These are phyloP conservation scores for Saturnispora silvae DNA, from an alignment of 805 yeast species.

Conservation along the genomic window DNA sequence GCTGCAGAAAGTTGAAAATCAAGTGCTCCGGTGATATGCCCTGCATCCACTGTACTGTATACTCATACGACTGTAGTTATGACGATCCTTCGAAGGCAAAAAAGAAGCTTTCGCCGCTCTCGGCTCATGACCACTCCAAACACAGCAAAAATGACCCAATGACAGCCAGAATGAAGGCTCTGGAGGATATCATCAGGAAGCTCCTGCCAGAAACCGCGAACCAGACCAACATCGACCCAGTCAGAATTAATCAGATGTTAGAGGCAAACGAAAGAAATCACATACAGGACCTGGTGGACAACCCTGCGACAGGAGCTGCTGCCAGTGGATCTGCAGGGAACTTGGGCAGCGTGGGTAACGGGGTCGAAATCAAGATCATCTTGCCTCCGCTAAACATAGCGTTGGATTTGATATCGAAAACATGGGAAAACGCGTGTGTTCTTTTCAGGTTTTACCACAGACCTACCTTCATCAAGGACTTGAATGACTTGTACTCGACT, in stretches of 20 bases:
- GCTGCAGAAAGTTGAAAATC: conserved; percentile 40
- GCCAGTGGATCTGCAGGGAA: conserved; percentile 11
- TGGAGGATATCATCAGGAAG: conserved; percentile 25
- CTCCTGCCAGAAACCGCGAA: conserved; percentile 25
- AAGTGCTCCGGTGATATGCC: conserved; percentile 43
- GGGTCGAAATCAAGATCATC: conserved; percentile 38
- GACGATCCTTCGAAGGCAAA: conserved; percentile 47
- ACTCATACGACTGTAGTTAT: conserved; percentile 75
- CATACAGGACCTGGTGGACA: conserved; percentile 11
- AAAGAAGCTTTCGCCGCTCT: conserved; percentile 25
- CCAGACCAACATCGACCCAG: conserved; percentile 25
- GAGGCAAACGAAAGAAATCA: background rate
- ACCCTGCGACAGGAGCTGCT: conserved; percentile 6
- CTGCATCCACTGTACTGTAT: conserved; percentile 64
- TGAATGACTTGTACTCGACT: conserved; percentile 65
- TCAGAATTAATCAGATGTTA: conserved; percentile 23
- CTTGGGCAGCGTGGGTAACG: background rate
- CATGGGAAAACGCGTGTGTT: conserved; percentile 83
- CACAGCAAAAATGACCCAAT: conserved; percentile 13
- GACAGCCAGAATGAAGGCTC: conserved; percentile 20
- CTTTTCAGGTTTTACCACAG: conserved; percentile 78
- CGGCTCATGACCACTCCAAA: background rate
- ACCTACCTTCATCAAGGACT: conserved; percentile 64
- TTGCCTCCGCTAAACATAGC: conserved; percentile 72
- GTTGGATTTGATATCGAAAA: conserved; percentile 54